Percentiles rank a stretch among this genome's conserved stretches.
phyloP scores from a whole-genome alignment of 805 yeast genomes.

The Suhomyces sp. region DNA sequence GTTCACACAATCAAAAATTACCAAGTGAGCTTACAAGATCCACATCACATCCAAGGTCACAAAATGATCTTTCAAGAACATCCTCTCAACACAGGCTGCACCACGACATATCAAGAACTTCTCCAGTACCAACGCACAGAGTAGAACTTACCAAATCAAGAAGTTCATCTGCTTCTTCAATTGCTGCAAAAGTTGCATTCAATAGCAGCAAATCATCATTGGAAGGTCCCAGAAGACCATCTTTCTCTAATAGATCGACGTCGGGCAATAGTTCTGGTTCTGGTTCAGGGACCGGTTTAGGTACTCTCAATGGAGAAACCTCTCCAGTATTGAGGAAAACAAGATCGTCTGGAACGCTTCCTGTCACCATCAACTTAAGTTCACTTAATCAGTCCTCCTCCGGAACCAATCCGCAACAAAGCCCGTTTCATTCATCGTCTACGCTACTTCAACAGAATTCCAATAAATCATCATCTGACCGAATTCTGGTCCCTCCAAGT shows the following conservation, averaged over 20 bases:
- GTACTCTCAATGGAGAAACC: constrained; percentile 6
- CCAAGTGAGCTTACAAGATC: neutral
- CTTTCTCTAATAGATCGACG: constrained; percentile 11
- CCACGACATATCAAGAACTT: constrained; percentile 1
- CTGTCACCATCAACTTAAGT: constrained; percentile 1
- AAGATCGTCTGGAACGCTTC: constrained; percentile 17
- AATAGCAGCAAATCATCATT: constrained; percentile 21
- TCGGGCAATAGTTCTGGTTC: constrained; percentile 2
- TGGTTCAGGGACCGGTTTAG: neutral
- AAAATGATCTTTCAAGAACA: constrained; percentile 1
- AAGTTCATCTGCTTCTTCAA: constrained; percentile 19
- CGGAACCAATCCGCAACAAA: too few species aligned
- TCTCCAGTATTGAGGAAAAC: constrained; percentile 18
- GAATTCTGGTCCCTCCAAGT: too few species aligned
- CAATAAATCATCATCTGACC: too few species aligned
- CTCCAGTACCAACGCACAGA: too few species aligned
- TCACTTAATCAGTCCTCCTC: neutral
- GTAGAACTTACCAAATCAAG: constrained; percentile 3
- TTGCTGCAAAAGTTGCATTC: constrained; percentile 29
- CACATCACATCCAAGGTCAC: neutral
- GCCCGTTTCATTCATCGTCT: too few species aligned
- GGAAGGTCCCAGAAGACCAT: constrained; percentile 12
- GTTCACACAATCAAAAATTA: neutral
- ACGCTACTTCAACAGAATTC: too few species aligned
- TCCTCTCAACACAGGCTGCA: neutral